phyloP scores from a whole-genome alignment of 352 stramenopile species.

The Phytopythium delawarense region DNA sequence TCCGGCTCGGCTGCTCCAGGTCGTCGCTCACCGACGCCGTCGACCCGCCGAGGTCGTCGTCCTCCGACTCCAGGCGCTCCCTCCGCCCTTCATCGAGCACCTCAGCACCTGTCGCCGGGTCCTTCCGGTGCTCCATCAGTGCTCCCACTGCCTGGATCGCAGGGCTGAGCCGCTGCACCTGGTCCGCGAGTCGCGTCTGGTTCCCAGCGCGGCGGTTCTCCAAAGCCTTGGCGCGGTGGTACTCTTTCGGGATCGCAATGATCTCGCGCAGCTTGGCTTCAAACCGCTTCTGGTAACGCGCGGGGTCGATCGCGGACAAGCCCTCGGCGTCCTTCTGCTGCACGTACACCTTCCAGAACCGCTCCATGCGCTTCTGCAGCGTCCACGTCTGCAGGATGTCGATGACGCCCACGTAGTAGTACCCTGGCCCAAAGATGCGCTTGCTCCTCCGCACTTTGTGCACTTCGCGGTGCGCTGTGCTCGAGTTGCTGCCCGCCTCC shows the following conservation, averaged over 20 bases:
- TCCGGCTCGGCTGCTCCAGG: slow-evolving; percentile 45
- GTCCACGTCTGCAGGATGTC: slow-evolving; percentile 91
- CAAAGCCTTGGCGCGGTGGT: slow-evolving; percentile 18
- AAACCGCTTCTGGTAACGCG: slow-evolving; percentile 77
- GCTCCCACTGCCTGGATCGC: slow-evolving; percentile 28
- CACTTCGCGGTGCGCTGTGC: slow-evolving; percentile 21
- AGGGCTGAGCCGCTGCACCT: slow-evolving; percentile 30
- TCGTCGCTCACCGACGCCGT: slow-evolving; percentile 24
- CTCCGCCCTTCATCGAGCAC: slow-evolving; percentile 16
- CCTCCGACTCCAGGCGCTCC: slow-evolving; percentile 27
- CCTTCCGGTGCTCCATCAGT: slow-evolving; percentile 15
- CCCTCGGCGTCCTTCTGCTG: slow-evolving; percentile 65
- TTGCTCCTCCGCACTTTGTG: slow-evolving; percentile 69
- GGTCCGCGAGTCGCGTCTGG: slow-evolving; percentile 16
- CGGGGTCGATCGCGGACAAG: slow-evolving; percentile 79
- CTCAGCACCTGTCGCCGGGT: slow-evolving; percentile 4
- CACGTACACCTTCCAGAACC: slow-evolving; percentile 79
- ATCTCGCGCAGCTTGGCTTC: slow-evolving; percentile 78
- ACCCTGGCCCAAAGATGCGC: slow-evolving; percentile 74
- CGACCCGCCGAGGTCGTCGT: slow-evolving; percentile 20
- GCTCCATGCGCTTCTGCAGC: slow-evolving; percentile 74
- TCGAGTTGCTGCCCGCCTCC: slow-evolving; percentile 4
- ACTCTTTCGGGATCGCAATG: slow-evolving; percentile 71
- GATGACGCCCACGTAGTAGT: slow-evolving; percentile 90
- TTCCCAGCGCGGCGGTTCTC: slow-evolving; percentile 12